Conservation (phyloP, 1,284 basidiomycete genomes). For the Fistulina hepatica region DNA sequence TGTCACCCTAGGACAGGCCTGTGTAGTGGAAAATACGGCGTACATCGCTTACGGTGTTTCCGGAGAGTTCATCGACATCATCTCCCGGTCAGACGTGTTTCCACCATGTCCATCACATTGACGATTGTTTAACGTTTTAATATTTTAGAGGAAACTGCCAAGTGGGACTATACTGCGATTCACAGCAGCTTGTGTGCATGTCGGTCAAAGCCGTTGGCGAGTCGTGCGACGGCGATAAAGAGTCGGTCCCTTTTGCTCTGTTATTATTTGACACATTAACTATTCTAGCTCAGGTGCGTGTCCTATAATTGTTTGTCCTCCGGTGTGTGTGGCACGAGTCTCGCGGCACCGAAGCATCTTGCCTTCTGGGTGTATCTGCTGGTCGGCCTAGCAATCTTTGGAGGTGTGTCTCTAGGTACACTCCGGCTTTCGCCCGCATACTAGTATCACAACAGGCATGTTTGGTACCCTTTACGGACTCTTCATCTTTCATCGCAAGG, state of each 20-base stretch:
- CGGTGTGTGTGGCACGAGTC: constrained; percentile 49
- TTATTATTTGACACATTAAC: constrained; percentile 8
- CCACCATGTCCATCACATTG: constrained; percentile 2
- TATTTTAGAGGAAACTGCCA: constrained; percentile 51
- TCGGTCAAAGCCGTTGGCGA: constrained; percentile 43
- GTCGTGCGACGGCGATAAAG: constrained; percentile 69
- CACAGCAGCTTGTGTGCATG: constrained; percentile 46
- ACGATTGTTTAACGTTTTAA: not conserved
- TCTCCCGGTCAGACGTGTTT: constrained; percentile 49
- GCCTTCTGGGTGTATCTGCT: constrained; percentile 61
- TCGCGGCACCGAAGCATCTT: constrained; percentile 55
- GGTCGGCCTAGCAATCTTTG: constrained; percentile 63
- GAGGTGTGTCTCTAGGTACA: constrained; percentile 30
- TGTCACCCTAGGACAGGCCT: constrained; percentile 51
- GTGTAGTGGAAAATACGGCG: constrained; percentile 66
- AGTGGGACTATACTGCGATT: constrained; percentile 66
- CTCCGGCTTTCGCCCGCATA: not conserved
- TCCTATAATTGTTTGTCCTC: constrained; percentile 65
- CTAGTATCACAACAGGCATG: constrained; percentile 39
- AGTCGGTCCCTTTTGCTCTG: constrained; percentile 35
- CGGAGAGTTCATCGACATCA: constrained; percentile 61
- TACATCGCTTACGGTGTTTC: constrained; percentile 56
- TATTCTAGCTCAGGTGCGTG: constrained; percentile 39
- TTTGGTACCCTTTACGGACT: constrained; percentile 55
- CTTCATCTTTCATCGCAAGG: constrained; percentile 59